Base-by-base conservation (phyloP, 139 green algal genomes). In the Chlorella sp. region DNA sequence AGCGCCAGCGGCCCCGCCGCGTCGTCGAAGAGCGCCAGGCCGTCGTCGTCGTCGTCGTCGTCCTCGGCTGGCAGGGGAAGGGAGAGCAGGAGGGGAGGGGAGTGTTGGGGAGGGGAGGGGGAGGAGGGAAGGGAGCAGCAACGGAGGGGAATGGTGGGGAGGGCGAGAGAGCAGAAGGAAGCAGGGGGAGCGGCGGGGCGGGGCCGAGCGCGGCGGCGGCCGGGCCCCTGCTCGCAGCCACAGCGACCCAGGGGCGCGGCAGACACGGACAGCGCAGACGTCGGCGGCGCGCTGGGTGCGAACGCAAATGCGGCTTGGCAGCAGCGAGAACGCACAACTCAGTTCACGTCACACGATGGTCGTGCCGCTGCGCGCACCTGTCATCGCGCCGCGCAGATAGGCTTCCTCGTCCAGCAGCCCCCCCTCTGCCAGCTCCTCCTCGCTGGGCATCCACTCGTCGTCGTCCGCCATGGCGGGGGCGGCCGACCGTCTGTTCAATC, bases 1-100 rank as follows among this genome's bases (percentile, higher is more conserved):
- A 91, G 36, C 8, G 62, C 19, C 46, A 89, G 27, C 9, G 82
- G 84, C 73, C 90, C 84, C 29, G 55, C 68, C 3, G 51, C 68
- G 36, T 74, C 68, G 12, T 51, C 68, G 42, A 74, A 74, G 8
- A 66, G 41, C 11, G 51, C 68, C 11, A 50, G 48, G 23, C 29
- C 45, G 38, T 66, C 68, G 36, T 74, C 68, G 19, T 74, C 68
- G n/a, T n/a, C n/a, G 40, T 74, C 68, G 11, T 74, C 68, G 15
- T 74, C 68, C 23, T 74, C 68, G 17, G 43, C 51, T 64, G 50
- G 53, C 8, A 62, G 14, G 53, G 19, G 53, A 62, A 8, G 53
- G 31, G 53, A 8, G 19, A 25, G 29, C 23, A 8, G 31, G 19
- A 25, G 29, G 23, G 23, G 19, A 62, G 53, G 53, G 8, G 31